These are phyloP conservation scores for Sugiyamaella marilandica DNA, from an alignment of 805 yeast species.

Conservation along the genomic window DNA sequence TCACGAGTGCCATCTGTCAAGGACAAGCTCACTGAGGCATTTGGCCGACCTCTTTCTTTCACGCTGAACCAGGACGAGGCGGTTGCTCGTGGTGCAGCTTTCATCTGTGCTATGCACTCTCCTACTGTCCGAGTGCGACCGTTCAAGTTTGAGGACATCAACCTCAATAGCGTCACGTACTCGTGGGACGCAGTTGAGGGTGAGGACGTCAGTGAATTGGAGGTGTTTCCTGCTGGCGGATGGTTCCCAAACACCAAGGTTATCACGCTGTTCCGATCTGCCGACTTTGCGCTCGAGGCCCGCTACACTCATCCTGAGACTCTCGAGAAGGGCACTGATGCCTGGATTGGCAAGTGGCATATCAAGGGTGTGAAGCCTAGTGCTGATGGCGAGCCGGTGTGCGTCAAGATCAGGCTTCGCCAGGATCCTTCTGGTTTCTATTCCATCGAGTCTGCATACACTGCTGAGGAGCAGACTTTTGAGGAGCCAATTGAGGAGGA, in stretches of 20 bases:
- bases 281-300: constrained; percentile 83
- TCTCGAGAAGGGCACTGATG: constrained; percentile 65
- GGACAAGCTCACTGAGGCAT: constrained; percentile 69
- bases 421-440: constrained; percentile 95
- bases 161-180: constrained; percentile 89
- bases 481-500: constrained; percentile 72
- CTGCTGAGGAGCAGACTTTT: constrained; percentile 84
- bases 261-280: constrained; percentile 87
- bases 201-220: constrained; percentile 82
- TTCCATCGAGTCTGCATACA: constrained; percentile 89
- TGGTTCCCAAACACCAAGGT: constrained; percentile 92
- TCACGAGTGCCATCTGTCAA: constrained; percentile 95
- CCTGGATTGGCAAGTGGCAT: constrained; percentile 76
- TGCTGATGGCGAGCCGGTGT: constrained; percentile 67
- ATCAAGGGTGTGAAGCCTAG: constrained; percentile 78
- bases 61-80: constrained; percentile 99
- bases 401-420: constrained; percentile 90
- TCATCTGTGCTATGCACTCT: constrained; percentile 97
- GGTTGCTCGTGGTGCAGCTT: constrained; percentile 98
- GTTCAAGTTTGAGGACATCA: constrained; percentile 94
- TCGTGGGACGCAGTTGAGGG: constrained; percentile 92
- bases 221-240: constrained; percentile 95
- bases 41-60: constrained; percentile 82
- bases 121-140: constrained; percentile 98
- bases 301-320: constrained; percentile 70